phyloP scores from a whole-genome alignment of 1,284 basidiomycete genomes.

The Ustilago vetiveriae region DNA sequence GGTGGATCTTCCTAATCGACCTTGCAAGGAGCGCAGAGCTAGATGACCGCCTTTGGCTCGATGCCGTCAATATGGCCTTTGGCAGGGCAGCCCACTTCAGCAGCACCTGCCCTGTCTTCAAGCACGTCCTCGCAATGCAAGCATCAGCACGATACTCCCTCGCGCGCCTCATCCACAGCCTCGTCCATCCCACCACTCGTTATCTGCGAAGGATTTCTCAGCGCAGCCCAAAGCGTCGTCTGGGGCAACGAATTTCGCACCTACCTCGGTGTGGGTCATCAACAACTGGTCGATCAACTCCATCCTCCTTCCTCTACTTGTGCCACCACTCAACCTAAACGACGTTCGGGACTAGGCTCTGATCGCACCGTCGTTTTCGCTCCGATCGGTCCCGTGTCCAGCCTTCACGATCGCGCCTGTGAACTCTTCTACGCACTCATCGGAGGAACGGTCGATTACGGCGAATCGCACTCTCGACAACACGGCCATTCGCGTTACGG shows the following conservation, averaged over 20 bases:
- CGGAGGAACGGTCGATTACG: slow-evolving; percentile 72
- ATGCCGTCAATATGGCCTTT: slow-evolving; percentile 4
- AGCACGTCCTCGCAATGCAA: too few relatives aligned
- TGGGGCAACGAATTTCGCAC: slow-evolving; percentile 68
- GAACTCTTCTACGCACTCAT: slow-evolving; percentile 72
- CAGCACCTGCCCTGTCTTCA: too few relatives aligned
- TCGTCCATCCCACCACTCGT: slow-evolving; percentile 69
- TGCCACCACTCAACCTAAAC: too few relatives aligned
- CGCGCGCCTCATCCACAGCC: neutral
- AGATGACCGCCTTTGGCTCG: too few relatives aligned
- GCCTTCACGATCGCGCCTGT: slow-evolving; percentile 73
- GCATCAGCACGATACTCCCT: neutral
- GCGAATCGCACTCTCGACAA: slow-evolving; percentile 67
- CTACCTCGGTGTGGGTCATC: slow-evolving; percentile 39
- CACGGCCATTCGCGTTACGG: slow-evolving; percentile 71
- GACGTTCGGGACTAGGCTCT: slow-evolving; percentile 10
- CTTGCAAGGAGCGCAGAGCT: too few relatives aligned
- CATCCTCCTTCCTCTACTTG: neutral
- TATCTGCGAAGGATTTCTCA: slow-evolving; percentile 73
- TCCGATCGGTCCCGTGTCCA: slow-evolving; percentile 71
- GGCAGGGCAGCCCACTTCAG: neutral
- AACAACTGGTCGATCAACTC: slow-evolving; percentile 27
- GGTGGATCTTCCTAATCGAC: too few relatives aligned
- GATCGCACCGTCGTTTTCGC: slow-evolving; percentile 24
- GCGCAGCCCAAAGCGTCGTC: slow-evolving; percentile 68